A percentile compares a stretch with the other conserved stretches of the same genome.
Conservation (phyloP, 805 yeast species). For the Dipodascus albidus region DNA sequence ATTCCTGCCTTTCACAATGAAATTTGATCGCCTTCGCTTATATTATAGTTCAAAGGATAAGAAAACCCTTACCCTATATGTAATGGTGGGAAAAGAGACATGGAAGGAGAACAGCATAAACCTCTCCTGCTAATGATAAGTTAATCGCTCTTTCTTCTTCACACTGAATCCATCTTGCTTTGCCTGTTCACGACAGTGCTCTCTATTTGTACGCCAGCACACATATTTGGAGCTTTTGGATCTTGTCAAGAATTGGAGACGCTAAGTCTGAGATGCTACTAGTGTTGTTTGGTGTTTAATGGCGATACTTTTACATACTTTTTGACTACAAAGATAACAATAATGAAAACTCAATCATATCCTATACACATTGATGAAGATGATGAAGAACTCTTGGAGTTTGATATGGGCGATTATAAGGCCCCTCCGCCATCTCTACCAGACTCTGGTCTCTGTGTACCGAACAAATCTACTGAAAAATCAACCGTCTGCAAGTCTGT, state of each 20-base stretch:
- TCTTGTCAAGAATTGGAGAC: too few relatives aligned
- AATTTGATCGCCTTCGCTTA: too few relatives aligned
- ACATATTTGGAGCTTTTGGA: too few relatives aligned
- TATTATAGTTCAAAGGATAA: not conserved
- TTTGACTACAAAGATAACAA: not conserved
- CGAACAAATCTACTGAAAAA: too few relatives aligned
- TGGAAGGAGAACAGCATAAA: not conserved
- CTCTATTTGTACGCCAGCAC: too few relatives aligned
- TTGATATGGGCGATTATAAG: not conserved
- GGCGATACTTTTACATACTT: not conserved
- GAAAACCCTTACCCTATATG: not conserved
- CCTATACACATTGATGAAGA: not conserved
- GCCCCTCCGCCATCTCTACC: not conserved
- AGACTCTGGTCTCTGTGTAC: too few relatives aligned
- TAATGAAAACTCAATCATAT: not conserved
- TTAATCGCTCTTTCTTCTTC: not conserved
- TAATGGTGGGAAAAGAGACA: not conserved
- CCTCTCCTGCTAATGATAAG: not conserved
- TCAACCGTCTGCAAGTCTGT: too few relatives aligned
- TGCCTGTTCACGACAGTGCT: too few relatives aligned
- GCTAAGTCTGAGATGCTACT: not conserved
- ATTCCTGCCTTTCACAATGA: too few relatives aligned
- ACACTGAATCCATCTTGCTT: too few relatives aligned
- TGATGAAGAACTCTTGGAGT: not conserved
- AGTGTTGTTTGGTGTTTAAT: not conserved